Conservation (phyloP, 495 filamentous ascomycete genomes). For the Antarctomyces pellizariae region DNA sequence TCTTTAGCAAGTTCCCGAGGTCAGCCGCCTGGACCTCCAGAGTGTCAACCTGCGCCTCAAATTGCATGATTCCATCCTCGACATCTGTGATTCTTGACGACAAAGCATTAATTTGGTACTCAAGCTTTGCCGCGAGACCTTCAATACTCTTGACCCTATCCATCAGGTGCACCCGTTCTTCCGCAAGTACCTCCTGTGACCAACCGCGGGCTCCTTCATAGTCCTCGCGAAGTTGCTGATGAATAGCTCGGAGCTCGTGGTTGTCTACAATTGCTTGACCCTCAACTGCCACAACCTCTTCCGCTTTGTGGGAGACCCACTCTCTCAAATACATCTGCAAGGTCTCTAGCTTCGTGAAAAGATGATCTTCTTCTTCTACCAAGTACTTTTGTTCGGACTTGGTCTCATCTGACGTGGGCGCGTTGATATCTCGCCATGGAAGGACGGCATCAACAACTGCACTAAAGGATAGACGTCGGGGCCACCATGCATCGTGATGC, state of each 20-base stretch:
- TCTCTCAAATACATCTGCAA: conserved; percentile 26
- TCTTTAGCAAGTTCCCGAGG: conserved; percentile 39
- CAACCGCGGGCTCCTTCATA: conserved; percentile 39
- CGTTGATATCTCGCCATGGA: conserved; percentile 38
- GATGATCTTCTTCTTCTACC: conserved; percentile 34
- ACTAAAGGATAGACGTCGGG: conserved; percentile 70
- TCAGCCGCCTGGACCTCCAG: conserved; percentile 53
- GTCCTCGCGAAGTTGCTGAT: conserved; percentile 39
- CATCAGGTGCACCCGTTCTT: conserved; percentile 39
- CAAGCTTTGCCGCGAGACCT: conserved; percentile 61
- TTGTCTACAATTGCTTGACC: conserved; percentile 33
- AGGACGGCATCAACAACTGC: conserved; percentile 71
- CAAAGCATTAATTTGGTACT: conserved; percentile 75
- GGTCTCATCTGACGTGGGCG: too few species aligned
- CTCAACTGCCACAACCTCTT: conserved; percentile 36
- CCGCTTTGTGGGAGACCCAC: conserved; percentile 46
- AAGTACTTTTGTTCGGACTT: conserved; percentile 23
- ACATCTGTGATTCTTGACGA: conserved; percentile 70
- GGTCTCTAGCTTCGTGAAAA: conserved; percentile 24
- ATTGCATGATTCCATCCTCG: conserved; percentile 59
- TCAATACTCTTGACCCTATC: conserved; percentile 70
- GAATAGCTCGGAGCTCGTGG: conserved; percentile 40
- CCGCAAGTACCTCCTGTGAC: conserved; percentile 39
- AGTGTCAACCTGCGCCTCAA: conserved; percentile 55
- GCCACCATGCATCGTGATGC: conserved; percentile 36